A percentile compares a stretch with the other conserved stretches of the same genome.
Conservation (phyloP, 345 rosid species). For the Conringia planisiliqua region DNA sequence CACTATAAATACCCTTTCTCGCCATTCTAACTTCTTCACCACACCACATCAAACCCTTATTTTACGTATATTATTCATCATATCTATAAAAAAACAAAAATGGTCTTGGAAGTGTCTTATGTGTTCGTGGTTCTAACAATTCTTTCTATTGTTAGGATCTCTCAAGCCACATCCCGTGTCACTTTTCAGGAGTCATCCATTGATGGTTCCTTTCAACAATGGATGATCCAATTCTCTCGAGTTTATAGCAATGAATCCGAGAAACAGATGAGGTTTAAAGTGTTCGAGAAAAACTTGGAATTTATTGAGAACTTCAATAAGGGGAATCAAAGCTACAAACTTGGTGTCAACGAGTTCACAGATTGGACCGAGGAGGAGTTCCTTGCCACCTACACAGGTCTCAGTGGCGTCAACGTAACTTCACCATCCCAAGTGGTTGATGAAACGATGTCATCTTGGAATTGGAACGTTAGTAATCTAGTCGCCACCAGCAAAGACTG, state of each 20-base stretch:
- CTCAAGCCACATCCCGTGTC: slow-evolving; percentile 14
- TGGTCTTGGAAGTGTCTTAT: not conserved
- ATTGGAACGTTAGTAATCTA: slow-evolving; percentile 23
- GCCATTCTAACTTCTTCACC: not conserved
- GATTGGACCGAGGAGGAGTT: slow-evolving; percentile 58
- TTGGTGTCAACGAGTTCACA: slow-evolving; percentile 52
- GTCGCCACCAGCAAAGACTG: slow-evolving; percentile 30
- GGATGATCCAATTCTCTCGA: slow-evolving; percentile 30
- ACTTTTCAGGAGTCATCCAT: not conserved
- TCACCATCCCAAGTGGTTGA: not conserved
- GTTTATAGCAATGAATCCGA: slow-evolving; percentile 21
- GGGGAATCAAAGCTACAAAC: slow-evolving; percentile 39
- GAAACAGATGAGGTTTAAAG: slow-evolving; percentile 28
- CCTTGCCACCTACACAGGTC: slow-evolving; percentile 38
- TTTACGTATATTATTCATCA: not conserved
- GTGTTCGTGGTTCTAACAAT: not conserved
- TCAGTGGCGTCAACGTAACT: not conserved
- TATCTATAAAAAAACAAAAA: not conserved
- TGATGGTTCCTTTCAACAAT: slow-evolving; percentile 21
- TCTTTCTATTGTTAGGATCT: not conserved
- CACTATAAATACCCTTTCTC: not conserved
- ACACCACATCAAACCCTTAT: not conserved
- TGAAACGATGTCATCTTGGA: slow-evolving; percentile 11
- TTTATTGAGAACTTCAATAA: slow-evolving; percentile 37
- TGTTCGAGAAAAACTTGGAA: slow-evolving; percentile 36